phyloP scores from a whole-genome alignment of 495 filamentous ascomycete genomes.

The Cladorrhinum samala region DNA sequence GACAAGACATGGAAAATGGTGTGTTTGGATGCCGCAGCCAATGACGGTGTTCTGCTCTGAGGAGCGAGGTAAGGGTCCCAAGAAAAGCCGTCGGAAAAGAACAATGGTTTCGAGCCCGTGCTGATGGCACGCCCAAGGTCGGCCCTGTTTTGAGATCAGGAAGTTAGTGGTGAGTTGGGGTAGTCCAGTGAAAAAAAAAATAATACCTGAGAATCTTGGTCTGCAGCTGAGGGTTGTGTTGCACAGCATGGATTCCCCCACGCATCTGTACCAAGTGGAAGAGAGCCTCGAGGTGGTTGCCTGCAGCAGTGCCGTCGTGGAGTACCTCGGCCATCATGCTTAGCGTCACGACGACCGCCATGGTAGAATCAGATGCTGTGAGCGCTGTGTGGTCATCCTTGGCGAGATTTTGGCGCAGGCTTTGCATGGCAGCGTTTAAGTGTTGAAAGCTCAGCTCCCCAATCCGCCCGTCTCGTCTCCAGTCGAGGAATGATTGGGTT shows the following conservation, averaged over 20 bases:
- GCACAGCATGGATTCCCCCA: conserved; percentile 21
- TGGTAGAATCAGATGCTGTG: conserved; percentile 22
- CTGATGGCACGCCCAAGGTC: conserved; percentile 5
- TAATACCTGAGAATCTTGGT: conserved; percentile 16
- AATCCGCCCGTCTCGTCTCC: not conserved
- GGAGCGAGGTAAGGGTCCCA: conserved; percentile 10
- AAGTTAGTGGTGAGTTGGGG: not conserved
- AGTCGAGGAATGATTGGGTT: conserved; percentile 13
- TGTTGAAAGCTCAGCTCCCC: conserved; percentile 3
- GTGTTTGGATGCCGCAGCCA: not conserved
- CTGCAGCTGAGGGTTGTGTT: conserved; percentile 13
- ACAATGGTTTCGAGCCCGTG: conserved; percentile 3
- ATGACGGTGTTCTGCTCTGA: not conserved
- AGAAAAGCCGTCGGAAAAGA: conserved; percentile 8
- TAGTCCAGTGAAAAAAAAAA: not conserved
- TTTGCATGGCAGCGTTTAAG: conserved; percentile 6
- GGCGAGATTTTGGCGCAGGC: conserved; percentile 11
- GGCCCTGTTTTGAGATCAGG: not conserved
- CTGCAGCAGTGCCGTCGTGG: conserved; percentile 20
- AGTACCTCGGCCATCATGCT: conserved; percentile 25
- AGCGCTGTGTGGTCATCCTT: not conserved
- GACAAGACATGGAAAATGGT: not conserved
- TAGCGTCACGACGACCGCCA: conserved; percentile 28
- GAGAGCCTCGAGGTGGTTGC: conserved; percentile 32
- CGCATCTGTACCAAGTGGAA: conserved; percentile 31